Evolutionary conservation across 768 basidiomycete genomes (phyloP), one percentile per base, ranked within the genome.

Genomic region (Favolaschia claudopus): DNA sequence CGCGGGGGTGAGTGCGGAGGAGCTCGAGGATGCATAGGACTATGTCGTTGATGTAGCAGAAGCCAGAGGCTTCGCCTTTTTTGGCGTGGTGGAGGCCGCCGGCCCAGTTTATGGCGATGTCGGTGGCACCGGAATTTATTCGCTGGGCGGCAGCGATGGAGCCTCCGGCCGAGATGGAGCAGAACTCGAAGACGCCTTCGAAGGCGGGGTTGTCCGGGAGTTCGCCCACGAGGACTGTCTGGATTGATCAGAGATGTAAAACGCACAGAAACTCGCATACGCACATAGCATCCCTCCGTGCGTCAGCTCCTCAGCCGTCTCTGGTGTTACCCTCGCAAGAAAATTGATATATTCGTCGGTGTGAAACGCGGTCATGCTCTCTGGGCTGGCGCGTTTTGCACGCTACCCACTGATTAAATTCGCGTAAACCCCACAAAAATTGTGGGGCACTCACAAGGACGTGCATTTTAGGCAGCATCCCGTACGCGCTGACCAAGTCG

Each of bases 41-140:
- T 70, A 99, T 99, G 73, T 96, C 93, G 74, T 99, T 99, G 75
- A 99, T 89, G 79, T 99, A 99, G 81, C 97, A 99, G 77, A 99
- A 99, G n/a, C 97, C 97, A 10, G 92, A 93, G 0, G 96, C 97
- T 77, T 98, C 97, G 52, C 93, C 87, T 74, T 98, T 99, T 79
- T 99, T 99, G 17, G 97, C 97, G 74, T 99, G 97, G 76, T 99
- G 97, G 3, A 99, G 83, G 2, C 97, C 97, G 7, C 97, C 97
- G 3, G 97, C 95, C 97, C 96, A 98, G 76, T 98, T 97, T 59
- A 98, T 92, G 0, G 89, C 88, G 44, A 99, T 98, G 74, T 99
- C 96, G 65, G 95, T 82, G 2, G 89, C 80, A 2, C 95, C 95
- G 6, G 85, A 84, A 38, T 90, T 82, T 57, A 99, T 81, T 14